Evolutionary conservation across 768 basidiomycete species (phyloP).

Genomic region (Lactarius sanguifluus): DNA sequence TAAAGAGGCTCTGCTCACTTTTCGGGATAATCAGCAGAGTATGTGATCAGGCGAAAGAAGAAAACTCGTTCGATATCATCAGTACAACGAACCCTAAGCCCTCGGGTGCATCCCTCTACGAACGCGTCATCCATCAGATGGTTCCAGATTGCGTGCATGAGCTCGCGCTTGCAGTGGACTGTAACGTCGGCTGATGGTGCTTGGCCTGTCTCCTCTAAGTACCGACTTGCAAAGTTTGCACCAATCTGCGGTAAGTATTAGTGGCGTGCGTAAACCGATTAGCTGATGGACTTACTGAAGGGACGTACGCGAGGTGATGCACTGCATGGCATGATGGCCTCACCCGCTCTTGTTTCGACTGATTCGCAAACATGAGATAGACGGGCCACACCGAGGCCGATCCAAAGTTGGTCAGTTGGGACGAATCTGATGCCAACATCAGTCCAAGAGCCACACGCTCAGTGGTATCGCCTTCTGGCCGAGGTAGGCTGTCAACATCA

Average conservation of each 20-base stretch:
- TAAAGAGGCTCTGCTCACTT: conserved; percentile 28
- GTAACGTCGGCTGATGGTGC: not conserved
- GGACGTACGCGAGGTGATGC: not conserved
- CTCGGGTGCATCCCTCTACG: conserved; percentile 25
- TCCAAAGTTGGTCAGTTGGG: not conserved
- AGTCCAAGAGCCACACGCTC: not conserved
- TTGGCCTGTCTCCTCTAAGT: not conserved
- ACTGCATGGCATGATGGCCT: not conserved
- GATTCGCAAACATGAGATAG: too few species aligned
- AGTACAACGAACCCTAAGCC: conserved; percentile 8
- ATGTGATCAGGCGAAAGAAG: conserved; percentile 31
- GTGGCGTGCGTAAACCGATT: too few species aligned
- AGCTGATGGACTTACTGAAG: not conserved
- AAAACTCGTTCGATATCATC: conserved; percentile 32
- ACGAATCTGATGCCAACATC: not conserved
- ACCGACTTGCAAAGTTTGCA: not conserved
- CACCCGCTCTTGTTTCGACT: not conserved
- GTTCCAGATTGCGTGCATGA: conserved; percentile 31
- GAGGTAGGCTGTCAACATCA: not conserved
- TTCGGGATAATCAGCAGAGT: conserved; percentile 33
- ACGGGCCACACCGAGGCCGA: not conserved
- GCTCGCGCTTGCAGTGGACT: conserved; percentile 31
- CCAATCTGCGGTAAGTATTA: not conserved
- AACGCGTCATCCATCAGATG: conserved; percentile 31
- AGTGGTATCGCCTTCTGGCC: not conserved